Evolutionary conservation across 2,329 filamentous ascomycete species (phyloP).

Genomic region (Blumeriella jaapii): DNA sequence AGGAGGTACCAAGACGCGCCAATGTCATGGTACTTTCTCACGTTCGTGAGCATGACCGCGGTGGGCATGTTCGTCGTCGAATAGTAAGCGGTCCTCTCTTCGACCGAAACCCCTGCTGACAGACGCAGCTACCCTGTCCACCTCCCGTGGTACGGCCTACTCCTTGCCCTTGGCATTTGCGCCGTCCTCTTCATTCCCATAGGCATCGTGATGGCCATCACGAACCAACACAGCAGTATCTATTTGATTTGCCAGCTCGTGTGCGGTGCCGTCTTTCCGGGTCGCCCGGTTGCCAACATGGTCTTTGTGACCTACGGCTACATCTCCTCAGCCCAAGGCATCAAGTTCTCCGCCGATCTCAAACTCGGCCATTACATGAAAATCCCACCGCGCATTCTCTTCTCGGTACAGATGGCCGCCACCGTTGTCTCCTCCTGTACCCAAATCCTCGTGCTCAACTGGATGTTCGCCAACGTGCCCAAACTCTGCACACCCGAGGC

Average conservation of each 20-base stretch:
- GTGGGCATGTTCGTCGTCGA: slow-evolving; percentile 78
- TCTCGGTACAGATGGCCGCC: slow-evolving; percentile 65
- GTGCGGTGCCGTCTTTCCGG: slow-evolving; percentile 71
- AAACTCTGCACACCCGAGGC: slow-evolving; percentile 68
- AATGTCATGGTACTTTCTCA: slow-evolving; percentile 67
- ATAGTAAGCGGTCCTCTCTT: slow-evolving; percentile 43
- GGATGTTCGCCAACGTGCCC: slow-evolving; percentile 73
- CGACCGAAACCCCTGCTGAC: slow-evolving; percentile 16
- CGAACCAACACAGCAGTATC: slow-evolving; percentile 78
- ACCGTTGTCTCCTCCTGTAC: slow-evolving; percentile 68
- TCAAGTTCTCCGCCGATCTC: slow-evolving; percentile 79
- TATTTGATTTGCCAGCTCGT: slow-evolving; percentile 81
- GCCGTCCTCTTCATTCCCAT: slow-evolving; percentile 79
- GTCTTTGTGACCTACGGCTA: slow-evolving; percentile 88
- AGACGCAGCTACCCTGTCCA: slow-evolving; percentile 59
- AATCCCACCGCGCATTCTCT: slow-evolving; percentile 67
- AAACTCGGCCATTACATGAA: slow-evolving; percentile 88
- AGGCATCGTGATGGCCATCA: slow-evolving; percentile 87
- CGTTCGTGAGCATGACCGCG: slow-evolving; percentile 63
- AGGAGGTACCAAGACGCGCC: slow-evolving; percentile 71
- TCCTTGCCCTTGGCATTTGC: slow-evolving; percentile 68
- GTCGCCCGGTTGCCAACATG: slow-evolving; percentile 83
- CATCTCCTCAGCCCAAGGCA: slow-evolving; percentile 77
- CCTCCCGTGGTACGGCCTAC: slow-evolving; percentile 75
- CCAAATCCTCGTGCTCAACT: slow-evolving; percentile 77